phyloP scores from a whole-genome alignment of 2,329 filamentous ascomycete species.

The Parafenestella ontariensis region DNA sequence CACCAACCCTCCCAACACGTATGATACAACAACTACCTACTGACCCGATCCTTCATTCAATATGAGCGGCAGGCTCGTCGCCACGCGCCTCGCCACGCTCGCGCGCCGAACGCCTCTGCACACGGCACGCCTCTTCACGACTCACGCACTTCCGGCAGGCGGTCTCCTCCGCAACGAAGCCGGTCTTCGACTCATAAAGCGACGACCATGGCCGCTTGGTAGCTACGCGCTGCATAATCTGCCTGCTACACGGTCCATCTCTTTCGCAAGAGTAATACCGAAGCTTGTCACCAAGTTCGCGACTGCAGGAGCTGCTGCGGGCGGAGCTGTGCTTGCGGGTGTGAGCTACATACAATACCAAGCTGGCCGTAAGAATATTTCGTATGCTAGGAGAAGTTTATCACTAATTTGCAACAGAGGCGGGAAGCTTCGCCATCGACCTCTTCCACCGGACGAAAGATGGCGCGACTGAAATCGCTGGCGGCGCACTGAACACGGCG shows the following conservation, averaged over 20 bases:
- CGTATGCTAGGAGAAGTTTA: background rate
- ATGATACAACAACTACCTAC: slow-evolving; percentile 23
- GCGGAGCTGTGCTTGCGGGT: slow-evolving; percentile 83
- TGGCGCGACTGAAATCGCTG: slow-evolving; percentile 72
- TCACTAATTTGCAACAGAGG: slow-evolving; percentile 63
- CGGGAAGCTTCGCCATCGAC: slow-evolving; percentile 78
- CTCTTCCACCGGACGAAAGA: slow-evolving; percentile 76
- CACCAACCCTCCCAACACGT: slow-evolving; percentile 6
- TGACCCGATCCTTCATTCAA: slow-evolving; percentile 24
- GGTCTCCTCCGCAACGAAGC: slow-evolving; percentile 48
- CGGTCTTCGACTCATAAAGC: slow-evolving; percentile 47
- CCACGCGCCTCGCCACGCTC: slow-evolving; percentile 73
- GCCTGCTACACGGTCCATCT: slow-evolving; percentile 67
- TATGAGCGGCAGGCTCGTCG: slow-evolving; percentile 78
- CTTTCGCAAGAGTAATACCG: slow-evolving; percentile 75
- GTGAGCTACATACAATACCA: slow-evolving; percentile 96
- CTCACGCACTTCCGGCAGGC: slow-evolving; percentile 43
- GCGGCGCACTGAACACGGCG: slow-evolving; percentile 72
- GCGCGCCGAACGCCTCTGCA: slow-evolving; percentile 68
- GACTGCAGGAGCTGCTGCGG: slow-evolving; percentile 88
- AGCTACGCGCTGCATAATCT: slow-evolving; percentile 84
- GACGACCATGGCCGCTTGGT: slow-evolving; percentile 77
- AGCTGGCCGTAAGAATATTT: slow-evolving; percentile 72
- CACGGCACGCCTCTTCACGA: slow-evolving; percentile 61
- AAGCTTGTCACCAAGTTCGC: slow-evolving; percentile 90